Conservation (phyloP, 2,329 filamentous ascomycete genomes). For the Colletotrichum magnum region DNA sequence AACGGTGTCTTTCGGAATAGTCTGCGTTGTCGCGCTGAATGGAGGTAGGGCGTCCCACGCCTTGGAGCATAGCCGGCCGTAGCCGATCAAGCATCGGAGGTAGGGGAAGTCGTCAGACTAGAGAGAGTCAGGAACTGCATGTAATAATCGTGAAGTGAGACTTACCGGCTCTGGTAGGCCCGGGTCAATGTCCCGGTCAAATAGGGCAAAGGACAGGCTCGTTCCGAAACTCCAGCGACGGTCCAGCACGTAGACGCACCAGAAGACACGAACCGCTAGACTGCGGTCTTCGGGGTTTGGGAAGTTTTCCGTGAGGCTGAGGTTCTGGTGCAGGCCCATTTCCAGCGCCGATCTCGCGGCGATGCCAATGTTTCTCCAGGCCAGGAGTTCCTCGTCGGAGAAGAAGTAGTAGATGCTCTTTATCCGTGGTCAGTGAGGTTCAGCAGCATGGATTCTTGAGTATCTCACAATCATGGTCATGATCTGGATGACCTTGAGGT, state of each 20-base stretch:
- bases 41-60: constrained; percentile 60
- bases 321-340: constrained; percentile 62
- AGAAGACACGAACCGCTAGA: constrained; percentile 58
- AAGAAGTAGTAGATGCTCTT: constrained; percentile 60
- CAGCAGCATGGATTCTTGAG: rapidly evolving
- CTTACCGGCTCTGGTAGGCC: constrained; percentile 59
- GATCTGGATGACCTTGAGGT: constrained; percentile 51
- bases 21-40: constrained; percentile 49
- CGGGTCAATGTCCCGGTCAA: constrained; percentile 65
- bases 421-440: no score
- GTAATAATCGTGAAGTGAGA: background rate
- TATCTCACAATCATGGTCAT: constrained; percentile 48
- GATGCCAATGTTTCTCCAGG: constrained; percentile 63
- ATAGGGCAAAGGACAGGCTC: constrained; percentile 62
- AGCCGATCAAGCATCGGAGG: constrained; percentile 62
- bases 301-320: constrained; percentile 58
- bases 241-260: constrained; percentile 67
- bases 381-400: constrained; percentile 63
- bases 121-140: background rate
- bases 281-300: constrained; percentile 47
- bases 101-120: constrained; percentile 54
- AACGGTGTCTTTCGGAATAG: constrained; percentile 56
- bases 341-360: constrained; percentile 62
- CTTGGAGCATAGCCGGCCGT: constrained; percentile 60
- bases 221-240: constrained; percentile 67